phyloP scores from a whole-genome alignment of 768 basidiomycete genomes.

The Sistotremastrum niveocremeum region DNA sequence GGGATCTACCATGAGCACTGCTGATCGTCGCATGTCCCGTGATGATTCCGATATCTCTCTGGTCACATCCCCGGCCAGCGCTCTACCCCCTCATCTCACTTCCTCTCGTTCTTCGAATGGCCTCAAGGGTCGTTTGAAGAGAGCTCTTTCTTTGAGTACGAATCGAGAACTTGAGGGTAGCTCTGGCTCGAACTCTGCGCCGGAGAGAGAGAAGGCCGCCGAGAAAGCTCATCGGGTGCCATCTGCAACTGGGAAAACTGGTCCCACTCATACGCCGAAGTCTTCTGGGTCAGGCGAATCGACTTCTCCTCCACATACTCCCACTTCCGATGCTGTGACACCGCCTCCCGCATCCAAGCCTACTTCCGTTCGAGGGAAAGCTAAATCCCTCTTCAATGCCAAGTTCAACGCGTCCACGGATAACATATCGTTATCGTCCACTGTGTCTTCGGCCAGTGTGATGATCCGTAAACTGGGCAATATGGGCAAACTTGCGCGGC shows the following conservation, averaged over 20 bases:
- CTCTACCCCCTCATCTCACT: slow-evolving; percentile 23
- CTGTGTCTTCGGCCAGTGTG: slow-evolving; percentile 87
- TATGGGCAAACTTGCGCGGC: slow-evolving; percentile 76
- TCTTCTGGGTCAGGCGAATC: no score
- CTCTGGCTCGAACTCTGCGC: slow-evolving; percentile 10
- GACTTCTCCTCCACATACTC: no score
- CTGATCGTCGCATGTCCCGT: slow-evolving; percentile 65
- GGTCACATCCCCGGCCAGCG: slow-evolving; percentile 20
- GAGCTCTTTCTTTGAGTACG: slow-evolving; percentile 56
- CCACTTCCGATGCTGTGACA: not conserved
- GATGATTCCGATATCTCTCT: slow-evolving; percentile 51
- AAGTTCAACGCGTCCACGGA: slow-evolving; percentile 81
- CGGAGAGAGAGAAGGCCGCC: slow-evolving; percentile 22
- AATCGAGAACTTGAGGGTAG: slow-evolving; percentile 25
- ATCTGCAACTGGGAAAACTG: no score
- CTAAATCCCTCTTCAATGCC: slow-evolving; percentile 73
- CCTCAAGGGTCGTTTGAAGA: slow-evolving; percentile 63
- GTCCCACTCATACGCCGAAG: no score
- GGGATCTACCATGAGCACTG: slow-evolving; percentile 37
- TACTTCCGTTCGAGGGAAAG: slow-evolving; percentile 19
- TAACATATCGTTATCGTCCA: slow-evolving; percentile 90
- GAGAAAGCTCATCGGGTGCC: not conserved
- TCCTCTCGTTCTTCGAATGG: slow-evolving; percentile 33
- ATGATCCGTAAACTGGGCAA: slow-evolving; percentile 94
- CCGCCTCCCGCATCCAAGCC: slow-evolving; percentile 2